Percentiles rank a stretch among this genome's conserved stretches.
Evolutionary conservation across 2,329 filamentous ascomycete genomes (phyloP).

Genomic region (Ophiosphaerella herpotricha): DNA sequence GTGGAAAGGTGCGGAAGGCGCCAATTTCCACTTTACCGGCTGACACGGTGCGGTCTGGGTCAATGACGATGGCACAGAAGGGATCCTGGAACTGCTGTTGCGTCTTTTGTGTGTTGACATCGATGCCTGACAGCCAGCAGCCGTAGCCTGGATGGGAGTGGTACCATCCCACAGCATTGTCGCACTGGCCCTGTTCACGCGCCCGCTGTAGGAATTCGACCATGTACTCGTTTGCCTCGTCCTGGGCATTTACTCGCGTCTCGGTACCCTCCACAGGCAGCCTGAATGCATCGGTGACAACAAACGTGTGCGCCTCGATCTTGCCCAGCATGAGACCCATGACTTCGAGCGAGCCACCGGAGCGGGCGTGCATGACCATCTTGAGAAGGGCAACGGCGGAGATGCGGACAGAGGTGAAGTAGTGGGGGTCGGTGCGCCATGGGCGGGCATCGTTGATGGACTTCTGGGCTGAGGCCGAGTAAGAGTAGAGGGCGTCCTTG

Average conservation of each 20-base stretch:
- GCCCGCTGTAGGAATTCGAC: conserved; percentile 79
- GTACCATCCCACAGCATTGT: conserved; percentile 98
- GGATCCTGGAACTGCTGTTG: conserved; percentile 88
- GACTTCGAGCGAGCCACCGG: conserved; percentile 86
- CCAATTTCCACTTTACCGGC: conserved; percentile 97
- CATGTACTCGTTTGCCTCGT: conserved; percentile 97
- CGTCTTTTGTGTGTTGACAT: conserved; percentile 83
- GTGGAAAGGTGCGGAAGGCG: conserved; percentile 89
- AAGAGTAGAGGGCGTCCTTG: conserved; percentile 90
- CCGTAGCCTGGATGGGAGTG: conserved; percentile 97
- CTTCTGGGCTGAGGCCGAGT: conserved; percentile 72
- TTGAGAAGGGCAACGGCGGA: conserved; percentile 93
- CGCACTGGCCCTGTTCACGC: conserved; percentile 75
- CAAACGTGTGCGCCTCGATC: conserved; percentile 79
- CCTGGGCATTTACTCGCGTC: conserved; percentile 93
- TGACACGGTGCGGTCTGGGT: conserved; percentile 89
- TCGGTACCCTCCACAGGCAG: conserved; percentile 98
- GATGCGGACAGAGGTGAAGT: conserved; percentile 94
- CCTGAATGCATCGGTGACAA: conserved; percentile 92
- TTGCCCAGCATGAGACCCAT: conserved; percentile 99
- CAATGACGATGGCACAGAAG: conserved; percentile 93
- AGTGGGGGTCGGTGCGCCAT: conserved; percentile 77
- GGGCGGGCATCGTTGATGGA: conserved; percentile 67
- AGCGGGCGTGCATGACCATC: conserved; percentile 99
- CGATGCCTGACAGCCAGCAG: conserved; percentile 96